Evolutionary conservation across 2,329 filamentous ascomycete species (phyloP), one percentile per base, ranked within the genome.

Genomic region (Colletotrichum sp.): DNA sequence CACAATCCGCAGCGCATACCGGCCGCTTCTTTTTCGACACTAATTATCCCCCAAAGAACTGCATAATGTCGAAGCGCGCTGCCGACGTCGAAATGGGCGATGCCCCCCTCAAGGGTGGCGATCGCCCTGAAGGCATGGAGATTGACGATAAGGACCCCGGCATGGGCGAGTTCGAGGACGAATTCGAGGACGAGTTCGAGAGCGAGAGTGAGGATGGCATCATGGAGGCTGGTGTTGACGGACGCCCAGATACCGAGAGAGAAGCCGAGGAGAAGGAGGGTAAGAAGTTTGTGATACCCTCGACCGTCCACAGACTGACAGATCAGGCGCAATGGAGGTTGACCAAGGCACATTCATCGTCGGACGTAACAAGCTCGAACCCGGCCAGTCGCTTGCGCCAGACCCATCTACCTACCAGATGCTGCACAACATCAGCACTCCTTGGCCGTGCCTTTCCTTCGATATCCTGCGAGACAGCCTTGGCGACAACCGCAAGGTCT

Each of bases 391-490:
- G 7, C 91, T 99, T 72, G 93, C 96, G 5, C 96, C 97, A 16
- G 97, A 99, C 85, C 90, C 95, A 75, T 95, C 94, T n/a, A 96
- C 96, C 8, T 99, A 99, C 88, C 94, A 98, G 84, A 97, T 99
- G 96, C 92, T 99, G 75, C 97, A 99, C 88, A 95, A 93, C 77
- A 91, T 99, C 78, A 97, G 94, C 84, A 96, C 96, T 9, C 96
- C 96, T 2, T 99, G 97, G 97, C 97, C 97, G 5, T 99, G 97
- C 83, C 91, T 99, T 18, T 98, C 96, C 3, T 98, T 98, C 85
- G 97, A 98, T 83, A 94, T 99, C 76, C 86, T 99, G 77, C 93
- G 91, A 80, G 97, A 99, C 86, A 89, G 90, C 68, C 91, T 99
- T 21, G 97, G 97, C 79, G 94, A 98, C 83, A 93, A 95, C 84